Base-by-base conservation (phyloP, 306 rosid genomes). In the Quercus agrifolia region DNA sequence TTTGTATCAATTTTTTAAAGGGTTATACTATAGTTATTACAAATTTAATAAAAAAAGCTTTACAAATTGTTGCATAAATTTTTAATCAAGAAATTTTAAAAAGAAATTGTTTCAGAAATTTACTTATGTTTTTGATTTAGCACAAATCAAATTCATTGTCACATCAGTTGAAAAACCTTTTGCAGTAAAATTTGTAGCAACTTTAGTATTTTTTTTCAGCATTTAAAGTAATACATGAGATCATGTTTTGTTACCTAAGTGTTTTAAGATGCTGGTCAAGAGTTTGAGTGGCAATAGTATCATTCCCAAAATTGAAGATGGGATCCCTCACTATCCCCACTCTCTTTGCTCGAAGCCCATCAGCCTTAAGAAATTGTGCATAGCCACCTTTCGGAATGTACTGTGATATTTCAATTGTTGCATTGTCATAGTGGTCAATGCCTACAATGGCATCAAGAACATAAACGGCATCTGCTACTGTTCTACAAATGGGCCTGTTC, bases 391-490 rank as follows among this genome's bases (percentile, higher is more conserved):
- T 55, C 1, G 91, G 90, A 82, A 87, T 83, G 73, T 78, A 76
- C 17, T 77, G 77, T 31, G 86, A 87, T 11, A 27, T 59, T 70
- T 46, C 54, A 19, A 57, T 76, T 31, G 83, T 77, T 59, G 87
- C 85, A 4, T 33, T 64, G 51, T 90, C 90, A 4, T 83, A 70
- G 59, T 31, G 9, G 63, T 87, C 90, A 10, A 46, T 15, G 70
- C 92, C 92, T 19, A 58, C 88, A 73, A 88, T 88, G 17, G 28
- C 83, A 3, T 88, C 92, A 61, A 91, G 92, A 78, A 91, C 90
- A 74, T 81, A 41, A 31, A 80, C 86, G 0, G 87, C 87, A 84
- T 91, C 91, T 11, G 81, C 38, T 1, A 90, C 88, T 9, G 85
- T 90, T 77, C 91, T 88, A 1, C 86, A 61, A 21, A 85, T 72